Base-by-base conservation (phyloP, 2,329 filamentous ascomycete species). In the Pseudogymnoascus sp. region DNA sequence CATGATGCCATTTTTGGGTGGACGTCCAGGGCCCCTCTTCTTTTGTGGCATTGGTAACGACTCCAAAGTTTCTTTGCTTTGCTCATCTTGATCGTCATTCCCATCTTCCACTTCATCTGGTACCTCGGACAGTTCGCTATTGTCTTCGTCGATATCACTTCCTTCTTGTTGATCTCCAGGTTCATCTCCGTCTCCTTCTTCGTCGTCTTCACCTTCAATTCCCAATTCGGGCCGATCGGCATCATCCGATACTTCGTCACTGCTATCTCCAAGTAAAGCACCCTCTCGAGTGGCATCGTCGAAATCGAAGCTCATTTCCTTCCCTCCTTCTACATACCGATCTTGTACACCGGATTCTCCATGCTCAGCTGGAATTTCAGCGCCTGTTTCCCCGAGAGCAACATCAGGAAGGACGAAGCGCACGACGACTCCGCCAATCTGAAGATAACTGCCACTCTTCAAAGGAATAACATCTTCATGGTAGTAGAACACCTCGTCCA, bases 1-100 rank as follows among this genome's bases (percentile, higher is more conserved):
- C 84, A 92, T 90, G 71, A 91, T 82, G 29, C 90, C 90, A 69
- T 92, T 89, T 76, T 92, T 92, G 0, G 90, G 90, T 17, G 90
- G 90, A 61, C 90, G 79, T n/a, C 90, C 90, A 8, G 90, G 90
- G 12, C 90, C 90, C 67, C 89, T 85, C 61, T 69, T 72, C 63
- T 71, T 72, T 36, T 65, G 74, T 63, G 76, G 71, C 60, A 69
- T 70, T 21, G 67, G 66, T 25, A 13, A 72, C 68, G 55, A 71
- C 48, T 39, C 48, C 42, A 55, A 25, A 38, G 35, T 6, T 29
- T 61, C 36, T 25, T 31, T 33, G 13, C 38, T 10, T 42, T 61
- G 41, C 31, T 41, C 63, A 21, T 67, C 64, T 35, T 62, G 63
- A 21, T 65, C 59, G 15, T 62, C 60, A 10, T 63, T 62, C 10